phyloP scores from a whole-genome alignment of 176 grass and related monocot genomes.

The Carex littledalei region DNA sequence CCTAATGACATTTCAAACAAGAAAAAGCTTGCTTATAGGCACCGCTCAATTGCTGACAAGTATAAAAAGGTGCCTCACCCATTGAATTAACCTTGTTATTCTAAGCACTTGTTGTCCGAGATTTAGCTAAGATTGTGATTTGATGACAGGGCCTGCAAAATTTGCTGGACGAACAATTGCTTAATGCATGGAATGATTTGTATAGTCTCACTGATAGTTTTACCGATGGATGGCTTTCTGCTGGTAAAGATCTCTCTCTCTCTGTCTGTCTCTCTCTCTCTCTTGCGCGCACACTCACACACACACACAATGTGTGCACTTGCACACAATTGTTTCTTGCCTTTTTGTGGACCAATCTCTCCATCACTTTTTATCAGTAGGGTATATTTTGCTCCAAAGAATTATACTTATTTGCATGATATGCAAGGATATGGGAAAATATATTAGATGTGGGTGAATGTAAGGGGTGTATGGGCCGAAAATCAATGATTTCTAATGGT shows the following conservation, averaged over 20 bases:
- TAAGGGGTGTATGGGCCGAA: neutral
- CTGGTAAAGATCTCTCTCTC: slow-evolving; percentile 41
- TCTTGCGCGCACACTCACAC: neutral
- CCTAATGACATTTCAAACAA: slow-evolving; percentile 79
- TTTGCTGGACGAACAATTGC: slow-evolving; percentile 61
- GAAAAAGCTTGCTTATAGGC: slow-evolving; percentile 90
- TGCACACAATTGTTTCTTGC: neutral
- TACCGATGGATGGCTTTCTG: slow-evolving; percentile 84
- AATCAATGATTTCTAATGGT: neutral
- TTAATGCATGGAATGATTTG: slow-evolving; percentile 81
- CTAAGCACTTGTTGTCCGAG: neutral
- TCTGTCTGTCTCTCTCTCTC: neutral
- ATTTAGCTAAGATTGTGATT: slow-evolving; percentile 24
- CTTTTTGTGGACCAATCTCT: neutral
- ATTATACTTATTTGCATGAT: neutral
- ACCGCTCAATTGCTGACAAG: slow-evolving; percentile 69
- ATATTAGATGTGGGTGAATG: neutral
- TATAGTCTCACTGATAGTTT: slow-evolving; percentile 75
- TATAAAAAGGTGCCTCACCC: slow-evolving; percentile 59
- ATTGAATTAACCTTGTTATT: slow-evolving; percentile 16
- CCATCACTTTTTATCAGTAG: neutral
- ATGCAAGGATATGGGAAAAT: neutral
- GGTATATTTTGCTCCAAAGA: neutral
- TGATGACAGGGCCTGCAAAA: slow-evolving; percentile 74
- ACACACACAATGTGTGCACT: neutral